phyloP scores from a whole-genome alignment of 192 early-diverging fungal species.

The Hyaloraphidium curvatum region DNA sequence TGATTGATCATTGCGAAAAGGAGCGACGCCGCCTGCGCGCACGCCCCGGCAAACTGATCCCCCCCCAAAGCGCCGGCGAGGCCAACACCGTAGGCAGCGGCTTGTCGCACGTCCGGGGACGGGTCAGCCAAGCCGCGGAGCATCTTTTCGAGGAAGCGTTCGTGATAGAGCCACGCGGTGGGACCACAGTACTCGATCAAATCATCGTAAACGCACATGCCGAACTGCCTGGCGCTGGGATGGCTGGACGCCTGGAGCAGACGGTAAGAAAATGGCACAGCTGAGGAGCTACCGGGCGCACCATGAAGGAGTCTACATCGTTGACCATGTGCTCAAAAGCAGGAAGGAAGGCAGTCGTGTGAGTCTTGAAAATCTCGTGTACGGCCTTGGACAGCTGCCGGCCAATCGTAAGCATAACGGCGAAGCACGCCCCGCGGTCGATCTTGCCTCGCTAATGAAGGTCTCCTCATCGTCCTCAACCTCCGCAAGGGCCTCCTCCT shows the following conservation, averaged over 20 bases:
- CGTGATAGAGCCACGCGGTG: conserved; percentile 36
- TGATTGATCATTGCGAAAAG: conserved; percentile 51
- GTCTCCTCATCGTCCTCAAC: conserved; percentile 67
- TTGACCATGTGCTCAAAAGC: conserved; percentile 65
- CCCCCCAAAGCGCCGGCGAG: conserved; percentile 82
- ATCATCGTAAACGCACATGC: conserved; percentile 81
- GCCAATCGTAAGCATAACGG: conserved; percentile 1
- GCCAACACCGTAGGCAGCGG: conserved; percentile 83
- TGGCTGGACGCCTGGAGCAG: no score
- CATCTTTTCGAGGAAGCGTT: conserved; percentile 46
- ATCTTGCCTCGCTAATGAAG: conserved; percentile 45
- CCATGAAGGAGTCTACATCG: no score
- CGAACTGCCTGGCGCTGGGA: conserved; percentile 89
- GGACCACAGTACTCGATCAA: conserved; percentile 77
- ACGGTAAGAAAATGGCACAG: no score
- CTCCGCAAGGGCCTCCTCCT: conserved; percentile 69
- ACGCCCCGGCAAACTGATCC: conserved; percentile 51
- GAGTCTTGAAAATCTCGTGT: conserved; percentile 58
- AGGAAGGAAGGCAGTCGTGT: conserved; percentile 50
- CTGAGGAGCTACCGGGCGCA: no score
- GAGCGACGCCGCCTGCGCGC: conserved; percentile 44
- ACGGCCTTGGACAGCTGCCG: conserved; percentile 48
- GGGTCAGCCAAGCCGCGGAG: conserved; percentile 31
- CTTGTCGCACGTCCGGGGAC: conserved; percentile 68
- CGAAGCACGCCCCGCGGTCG: no score